Evolutionary conservation across 306 rosid species (phyloP).

Genomic region (Mucuna pruriens): DNA sequence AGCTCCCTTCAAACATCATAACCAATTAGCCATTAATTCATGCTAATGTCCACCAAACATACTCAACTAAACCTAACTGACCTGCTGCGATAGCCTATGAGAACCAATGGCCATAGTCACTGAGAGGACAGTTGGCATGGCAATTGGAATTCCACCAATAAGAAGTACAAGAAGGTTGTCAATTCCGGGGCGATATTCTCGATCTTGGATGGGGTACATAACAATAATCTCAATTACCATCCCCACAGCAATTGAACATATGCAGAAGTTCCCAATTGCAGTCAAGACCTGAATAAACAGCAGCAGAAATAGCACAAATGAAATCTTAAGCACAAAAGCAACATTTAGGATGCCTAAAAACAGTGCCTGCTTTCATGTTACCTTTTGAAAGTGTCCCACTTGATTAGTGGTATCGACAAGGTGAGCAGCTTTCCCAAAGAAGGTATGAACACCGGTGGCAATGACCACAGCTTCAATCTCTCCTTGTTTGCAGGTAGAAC

Average conservation of each 20-base stretch:
- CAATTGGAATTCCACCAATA: conserved; percentile 95
- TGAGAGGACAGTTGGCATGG: conserved; percentile 94
- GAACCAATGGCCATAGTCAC: conserved; percentile 98
- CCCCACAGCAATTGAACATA: conserved; percentile 89
- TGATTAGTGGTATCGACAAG: conserved; percentile 91
- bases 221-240: conserved; percentile 83
- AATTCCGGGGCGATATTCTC: conserved; percentile 83
- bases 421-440: conserved; percentile 95
- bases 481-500: conserved; percentile 95
- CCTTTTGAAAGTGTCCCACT: conserved; percentile 97
- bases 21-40: conserved; percentile 14
- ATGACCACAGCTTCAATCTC: conserved; percentile 93
- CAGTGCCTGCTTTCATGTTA: conserved; percentile 24
- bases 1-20: conserved; percentile 69
- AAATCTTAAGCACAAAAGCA: neutral
- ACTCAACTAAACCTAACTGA: conserved; percentile 35
- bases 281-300: conserved; percentile 80
- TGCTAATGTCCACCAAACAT: neutral
- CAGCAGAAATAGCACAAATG: conserved; percentile 24
- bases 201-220: conserved; percentile 92
- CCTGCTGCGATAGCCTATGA: conserved; percentile 91
- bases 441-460: conserved; percentile 94
- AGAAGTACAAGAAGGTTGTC: conserved; percentile 94
- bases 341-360: neutral
- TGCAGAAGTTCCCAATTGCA: conserved; percentile 92